These are phyloP conservation scores for Trichophyton equinum DNA, from an alignment of 2,329 filamentous ascomycete genomes.

Conservation along the genomic window DNA sequence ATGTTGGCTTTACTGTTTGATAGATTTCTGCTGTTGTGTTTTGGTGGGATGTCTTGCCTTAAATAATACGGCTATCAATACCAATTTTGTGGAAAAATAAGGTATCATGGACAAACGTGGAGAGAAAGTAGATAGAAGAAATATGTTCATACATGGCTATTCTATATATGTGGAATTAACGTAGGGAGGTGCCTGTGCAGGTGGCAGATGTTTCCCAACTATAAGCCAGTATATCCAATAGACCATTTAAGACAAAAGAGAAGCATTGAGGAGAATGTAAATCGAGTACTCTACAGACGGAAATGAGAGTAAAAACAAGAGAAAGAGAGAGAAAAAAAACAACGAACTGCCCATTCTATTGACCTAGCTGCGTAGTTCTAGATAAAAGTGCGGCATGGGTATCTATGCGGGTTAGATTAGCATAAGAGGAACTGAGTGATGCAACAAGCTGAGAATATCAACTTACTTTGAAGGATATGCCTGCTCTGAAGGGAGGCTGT, in stretches of 20 bases:
- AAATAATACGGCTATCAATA: too few relatives aligned
- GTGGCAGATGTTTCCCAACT: not conserved
- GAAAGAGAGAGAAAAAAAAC: not conserved
- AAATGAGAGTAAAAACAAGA: not conserved
- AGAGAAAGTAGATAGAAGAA: not conserved
- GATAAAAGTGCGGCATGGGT: constrained; percentile 36
- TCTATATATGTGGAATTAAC: not conserved
- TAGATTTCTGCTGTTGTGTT: too few relatives aligned
- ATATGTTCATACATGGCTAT: not conserved
- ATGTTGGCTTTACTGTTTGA: too few relatives aligned
- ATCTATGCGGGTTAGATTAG: constrained; percentile 22
- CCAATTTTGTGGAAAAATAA: too few relatives aligned
- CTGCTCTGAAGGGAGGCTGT: constrained; percentile 56
- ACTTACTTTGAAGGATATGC: constrained; percentile 55
- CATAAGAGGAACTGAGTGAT: constrained; percentile 3
- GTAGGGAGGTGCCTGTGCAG: not conserved
- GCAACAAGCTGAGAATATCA: constrained; percentile 16
- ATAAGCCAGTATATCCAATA: not conserved
- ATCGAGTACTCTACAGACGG: not conserved
- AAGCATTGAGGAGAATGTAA: not conserved
- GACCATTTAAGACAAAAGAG: not conserved
- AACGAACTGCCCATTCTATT: not conserved
- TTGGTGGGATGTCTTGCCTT: too few relatives aligned
- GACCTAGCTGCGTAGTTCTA: constrained; percentile 14
- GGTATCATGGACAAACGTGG: not conserved